phyloP scores from a whole-genome alignment of 2,329 filamentous ascomycete species.

The Talaromyces atroroseus region DNA sequence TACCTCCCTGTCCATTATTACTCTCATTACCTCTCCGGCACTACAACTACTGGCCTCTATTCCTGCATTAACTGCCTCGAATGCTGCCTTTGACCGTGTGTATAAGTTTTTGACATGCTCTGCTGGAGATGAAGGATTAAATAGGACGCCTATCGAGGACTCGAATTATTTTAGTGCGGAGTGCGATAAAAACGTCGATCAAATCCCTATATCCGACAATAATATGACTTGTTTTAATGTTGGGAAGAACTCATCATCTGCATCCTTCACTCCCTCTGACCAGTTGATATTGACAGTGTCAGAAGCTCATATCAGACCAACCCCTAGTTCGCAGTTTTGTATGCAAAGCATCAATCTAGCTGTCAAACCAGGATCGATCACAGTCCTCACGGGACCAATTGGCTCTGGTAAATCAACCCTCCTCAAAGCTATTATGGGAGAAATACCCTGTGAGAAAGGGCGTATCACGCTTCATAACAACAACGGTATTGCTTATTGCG shows the following conservation, averaged over 20 bases:
- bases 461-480: slow-evolving; percentile 22
- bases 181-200: neutral
- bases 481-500: slow-evolving; percentile 34
- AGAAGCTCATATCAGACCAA: slow-evolving; percentile 1
- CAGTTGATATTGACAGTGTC: neutral
- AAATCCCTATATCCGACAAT: neutral
- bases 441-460: slow-evolving; percentile 33
- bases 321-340: neutral
- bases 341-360: slow-evolving; percentile 38
- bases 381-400: slow-evolving; percentile 47
- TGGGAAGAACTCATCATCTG: neutral
- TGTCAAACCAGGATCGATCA: slow-evolving; percentile 40
- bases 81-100: slow-evolving; percentile 3
- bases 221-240: neutral
- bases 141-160: neutral
- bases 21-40: slow-evolving; percentile 20
- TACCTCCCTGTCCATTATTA: slow-evolving; percentile 23
- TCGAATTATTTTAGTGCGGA: neutral
- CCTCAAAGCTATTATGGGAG: slow-evolving; percentile 41
- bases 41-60: slow-evolving; percentile 22
- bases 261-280: neutral
- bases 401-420: slow-evolving; percentile 52
- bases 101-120: neutral
- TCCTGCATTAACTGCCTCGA: slow-evolving; percentile 20
- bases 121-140: neutral